Conservation (phyloP, 208 protist genomes). For the Ichthyophonus hoferi region DNA sequence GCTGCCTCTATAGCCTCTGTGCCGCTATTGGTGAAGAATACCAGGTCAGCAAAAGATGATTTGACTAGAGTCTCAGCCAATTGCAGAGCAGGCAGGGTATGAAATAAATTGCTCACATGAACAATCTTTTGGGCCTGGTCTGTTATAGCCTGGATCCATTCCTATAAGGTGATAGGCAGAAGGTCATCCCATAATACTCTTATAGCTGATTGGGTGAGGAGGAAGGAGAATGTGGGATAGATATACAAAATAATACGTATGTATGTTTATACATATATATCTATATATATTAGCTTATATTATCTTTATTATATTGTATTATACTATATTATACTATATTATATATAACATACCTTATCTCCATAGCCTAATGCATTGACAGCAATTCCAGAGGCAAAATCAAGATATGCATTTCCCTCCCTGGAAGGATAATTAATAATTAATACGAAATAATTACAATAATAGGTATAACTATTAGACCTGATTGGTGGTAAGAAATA, state of each 20-base stretch:
- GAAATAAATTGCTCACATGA: conserved; percentile 44
- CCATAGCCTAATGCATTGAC: conserved; percentile 26
- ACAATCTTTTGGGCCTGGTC: conserved; percentile 5
- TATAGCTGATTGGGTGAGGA: no score
- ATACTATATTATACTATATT: neutral
- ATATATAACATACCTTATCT: conserved; percentile 3
- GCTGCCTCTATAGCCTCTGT: conserved; percentile 48
- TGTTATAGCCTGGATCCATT: neutral
- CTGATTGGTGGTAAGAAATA: neutral
- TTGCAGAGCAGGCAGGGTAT: conserved; percentile 20
- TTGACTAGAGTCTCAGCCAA: conserved; percentile 33
- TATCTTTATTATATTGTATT: neutral
- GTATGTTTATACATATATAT: neutral
- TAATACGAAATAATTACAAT: neutral
- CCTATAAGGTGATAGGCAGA: no score
- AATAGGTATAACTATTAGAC: neutral
- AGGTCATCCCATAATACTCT: no score
- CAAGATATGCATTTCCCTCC: conserved; percentile 7
- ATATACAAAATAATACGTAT: neutral
- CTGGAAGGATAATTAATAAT: neutral
- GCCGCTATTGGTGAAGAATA: conserved; percentile 47
- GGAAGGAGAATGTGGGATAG: no score
- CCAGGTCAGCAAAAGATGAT: conserved; percentile 15
- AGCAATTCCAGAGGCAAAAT: conserved; percentile 22
- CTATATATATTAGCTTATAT: neutral